Conservation (phyloP, 345 rosid genomes). For the Hypericum perforatum region DNA sequence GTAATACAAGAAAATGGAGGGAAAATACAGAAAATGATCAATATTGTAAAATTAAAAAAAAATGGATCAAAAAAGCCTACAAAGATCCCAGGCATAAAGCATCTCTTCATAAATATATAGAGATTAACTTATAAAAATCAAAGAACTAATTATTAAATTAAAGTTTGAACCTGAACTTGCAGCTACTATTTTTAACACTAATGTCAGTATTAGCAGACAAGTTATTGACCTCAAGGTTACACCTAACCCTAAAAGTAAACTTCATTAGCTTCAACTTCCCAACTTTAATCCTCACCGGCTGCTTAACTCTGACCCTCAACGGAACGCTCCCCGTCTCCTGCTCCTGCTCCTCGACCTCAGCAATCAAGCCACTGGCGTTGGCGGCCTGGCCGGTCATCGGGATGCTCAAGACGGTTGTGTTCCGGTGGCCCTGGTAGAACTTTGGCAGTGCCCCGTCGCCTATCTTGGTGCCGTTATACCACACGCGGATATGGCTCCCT, state of each 20-base stretch:
- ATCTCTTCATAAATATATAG: too few species aligned
- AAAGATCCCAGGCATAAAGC: too few species aligned
- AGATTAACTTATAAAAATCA: too few species aligned
- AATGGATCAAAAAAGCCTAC: too few species aligned
- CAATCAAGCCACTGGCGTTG: constrained; percentile 36
- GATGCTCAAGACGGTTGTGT: constrained; percentile 54
- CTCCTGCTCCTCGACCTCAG: constrained; percentile 31
- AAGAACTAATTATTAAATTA: constrained; percentile 12
- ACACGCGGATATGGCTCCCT: constrained; percentile 64
- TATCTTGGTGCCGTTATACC: constrained; percentile 36
- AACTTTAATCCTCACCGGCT: constrained; percentile 69
- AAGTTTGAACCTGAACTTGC: constrained; percentile 51
- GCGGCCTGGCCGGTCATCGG: constrained; percentile 43
- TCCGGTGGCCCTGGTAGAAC: constrained; percentile 87
- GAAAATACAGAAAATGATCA: too few species aligned
- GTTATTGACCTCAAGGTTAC: constrained; percentile 43
- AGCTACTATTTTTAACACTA: constrained; percentile 42
- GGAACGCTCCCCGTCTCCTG: constrained; percentile 45
- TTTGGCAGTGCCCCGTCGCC: constrained; percentile 70
- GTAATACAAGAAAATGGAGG: too few species aligned
- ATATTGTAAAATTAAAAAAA: too few species aligned
- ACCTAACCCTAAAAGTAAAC: constrained; percentile 49
- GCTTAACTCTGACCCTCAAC: constrained; percentile 51
- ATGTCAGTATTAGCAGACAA: constrained; percentile 35
- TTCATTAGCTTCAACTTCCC: constrained; percentile 65